Percentiles rank a stretch among this genome's conserved stretches.
Conservation (phyloP, 768 basidiomycete species). For the Mycena pura region DNA sequence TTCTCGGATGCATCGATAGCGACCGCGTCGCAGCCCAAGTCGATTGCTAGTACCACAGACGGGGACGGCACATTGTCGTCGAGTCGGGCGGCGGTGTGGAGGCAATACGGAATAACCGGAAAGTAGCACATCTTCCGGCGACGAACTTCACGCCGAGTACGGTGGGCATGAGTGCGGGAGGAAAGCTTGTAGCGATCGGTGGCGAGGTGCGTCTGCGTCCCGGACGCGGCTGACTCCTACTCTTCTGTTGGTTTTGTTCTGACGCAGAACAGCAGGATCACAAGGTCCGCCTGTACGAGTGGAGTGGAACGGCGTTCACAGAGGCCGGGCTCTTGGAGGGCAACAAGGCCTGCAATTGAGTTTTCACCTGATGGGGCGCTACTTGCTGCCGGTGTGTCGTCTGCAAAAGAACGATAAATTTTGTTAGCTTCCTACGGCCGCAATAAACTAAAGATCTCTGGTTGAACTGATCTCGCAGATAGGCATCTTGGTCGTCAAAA, state of each 20-base stretch:
- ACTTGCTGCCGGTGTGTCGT: conserved; percentile 85
- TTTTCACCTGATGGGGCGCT: conserved; percentile 80
- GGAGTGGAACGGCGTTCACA: conserved; percentile 69
- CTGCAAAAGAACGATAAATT: no score
- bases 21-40: conserved; percentile 70
- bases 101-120: conserved; percentile 74
- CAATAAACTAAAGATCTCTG: no score
- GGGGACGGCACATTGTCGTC: conserved; percentile 68
- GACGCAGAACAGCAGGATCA: conserved; percentile 56
- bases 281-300: conserved; percentile 76
- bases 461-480: no score
- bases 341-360: conserved; percentile 75
- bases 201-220: conserved; percentile 67
- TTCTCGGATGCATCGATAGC: conserved; percentile 61
- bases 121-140: conserved; percentile 60
- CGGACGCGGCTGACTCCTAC: no score
- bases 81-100: conserved; percentile 67
- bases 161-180: conserved; percentile 61
- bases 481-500: no score
- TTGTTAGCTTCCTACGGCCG: no score
- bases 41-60: conserved; percentile 64
- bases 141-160: conserved; percentile 61
- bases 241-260: conserved; percentile 9
- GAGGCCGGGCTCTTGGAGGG: conserved; percentile 66
- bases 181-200: conserved; percentile 69